A percentile compares a stretch with the other conserved stretches of the same genome.
Evolutionary conservation across 2,329 filamentous ascomycete genomes (phyloP).

Genomic region (Hymenoscyphus albidus): DNA sequence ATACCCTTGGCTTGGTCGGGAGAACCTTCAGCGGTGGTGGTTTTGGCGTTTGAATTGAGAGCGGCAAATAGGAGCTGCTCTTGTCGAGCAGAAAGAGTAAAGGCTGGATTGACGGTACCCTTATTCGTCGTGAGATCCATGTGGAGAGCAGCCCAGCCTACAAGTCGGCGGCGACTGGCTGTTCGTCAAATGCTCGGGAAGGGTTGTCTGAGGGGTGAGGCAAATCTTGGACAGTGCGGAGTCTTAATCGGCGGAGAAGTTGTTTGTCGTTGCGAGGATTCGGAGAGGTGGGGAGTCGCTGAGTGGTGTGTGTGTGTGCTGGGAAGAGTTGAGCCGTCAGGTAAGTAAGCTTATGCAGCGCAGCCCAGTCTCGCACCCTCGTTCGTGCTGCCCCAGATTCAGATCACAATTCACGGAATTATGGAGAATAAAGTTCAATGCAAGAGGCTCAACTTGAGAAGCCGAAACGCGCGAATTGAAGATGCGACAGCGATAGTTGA

Average conservation of each 20-base stretch:
- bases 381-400: background rate
- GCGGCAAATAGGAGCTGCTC: constrained; percentile 73
- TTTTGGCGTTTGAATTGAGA: constrained; percentile 61
- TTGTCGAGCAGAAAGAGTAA: constrained; percentile 71
- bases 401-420: background rate
- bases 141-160: constrained; percentile 9
- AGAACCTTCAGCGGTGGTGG: constrained; percentile 23
- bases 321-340: background rate
- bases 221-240: background rate
- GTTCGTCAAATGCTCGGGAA: background rate
- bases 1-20: constrained; percentile 35
- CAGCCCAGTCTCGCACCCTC: background rate
- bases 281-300: background rate
- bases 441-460: background rate
- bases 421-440: background rate
- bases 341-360: constrained; percentile 12
- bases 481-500: background rate
- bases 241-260: background rate
- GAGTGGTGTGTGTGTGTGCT: background rate
- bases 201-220: background rate
- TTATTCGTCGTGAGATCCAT: constrained; percentile 24
- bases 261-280: background rate
- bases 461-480: background rate
- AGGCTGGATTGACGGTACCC: constrained; percentile 45
- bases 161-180: background rate